Evolutionary conservation across 2,329 filamentous ascomycete genomes (phyloP).

Genomic region (Exserohilum rostratum): DNA sequence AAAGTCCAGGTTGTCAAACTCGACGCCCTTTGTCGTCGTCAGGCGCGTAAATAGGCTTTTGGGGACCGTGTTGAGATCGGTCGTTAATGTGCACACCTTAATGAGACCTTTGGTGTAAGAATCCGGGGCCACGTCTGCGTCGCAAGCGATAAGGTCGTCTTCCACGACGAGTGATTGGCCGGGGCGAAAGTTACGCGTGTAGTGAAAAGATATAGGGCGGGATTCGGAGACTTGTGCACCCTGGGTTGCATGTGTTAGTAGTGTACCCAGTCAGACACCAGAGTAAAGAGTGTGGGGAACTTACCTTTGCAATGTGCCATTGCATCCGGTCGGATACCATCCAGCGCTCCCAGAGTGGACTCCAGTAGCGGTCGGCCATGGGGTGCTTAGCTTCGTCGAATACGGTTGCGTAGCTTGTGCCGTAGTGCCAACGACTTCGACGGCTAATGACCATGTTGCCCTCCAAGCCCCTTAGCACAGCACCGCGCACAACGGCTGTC

Average conservation of each 20-base stretch:
- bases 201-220: slow-evolving; percentile 79
- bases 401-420: slow-evolving; percentile 79
- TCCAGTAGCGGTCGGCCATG: slow-evolving; percentile 77
- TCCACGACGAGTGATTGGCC: slow-evolving; percentile 78
- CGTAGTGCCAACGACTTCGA: slow-evolving; percentile 77
- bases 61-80: slow-evolving; percentile 77
- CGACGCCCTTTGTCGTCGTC: slow-evolving; percentile 78
- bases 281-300: not conserved
- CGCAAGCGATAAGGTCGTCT: slow-evolving; percentile 79
- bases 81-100: slow-evolving; percentile 80
- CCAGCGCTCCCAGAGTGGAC: slow-evolving; percentile 79
- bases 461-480: slow-evolving; percentile 75
- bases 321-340: slow-evolving; percentile 85
- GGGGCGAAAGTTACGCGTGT: slow-evolving; percentile 82
- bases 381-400: slow-evolving; percentile 78
- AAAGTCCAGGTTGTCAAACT: slow-evolving; percentile 83
- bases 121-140: slow-evolving; percentile 69
- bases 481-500: slow-evolving; percentile 80
- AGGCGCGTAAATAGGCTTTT: slow-evolving; percentile 74
- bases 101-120: slow-evolving; percentile 60
- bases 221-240: slow-evolving; percentile 77
- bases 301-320: slow-evolving; percentile 80
- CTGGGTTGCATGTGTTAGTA: slow-evolving; percentile 48
- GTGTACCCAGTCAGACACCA: not conserved
- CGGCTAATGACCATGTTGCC: slow-evolving; percentile 79